Base-by-base conservation (phyloP, 192 early-diverging fungal genomes). In the Spinellus fusiger region DNA sequence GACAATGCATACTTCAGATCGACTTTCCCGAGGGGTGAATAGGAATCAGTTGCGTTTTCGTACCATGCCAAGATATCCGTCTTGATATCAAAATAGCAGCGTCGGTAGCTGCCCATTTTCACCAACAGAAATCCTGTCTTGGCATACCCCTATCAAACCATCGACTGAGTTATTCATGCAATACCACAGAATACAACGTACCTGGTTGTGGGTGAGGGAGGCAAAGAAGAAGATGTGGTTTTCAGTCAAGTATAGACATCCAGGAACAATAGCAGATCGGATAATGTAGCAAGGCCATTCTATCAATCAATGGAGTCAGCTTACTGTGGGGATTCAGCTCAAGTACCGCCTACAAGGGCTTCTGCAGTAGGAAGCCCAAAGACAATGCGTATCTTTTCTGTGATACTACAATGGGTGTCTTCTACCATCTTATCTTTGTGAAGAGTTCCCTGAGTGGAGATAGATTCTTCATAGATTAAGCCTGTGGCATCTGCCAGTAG, bases 211-310 rank as follows among this genome's bases (percentile, higher is more conserved):
- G 16, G 80, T 82, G 8, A 88, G 69, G 9, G 75, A 74, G 40
- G 83, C 83, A 73, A 85, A 87, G 68, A 86, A 88, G 23, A 78
- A 84, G 9, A 88, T 69, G 44, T 87, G 85, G 16, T 74, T 63
- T 29, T 81, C 71, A 0, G 85, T 87, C 51, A 87, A 54, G 54
- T 83, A 88, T 62, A 88, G 64, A 37, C 80, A 75, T 18, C 86
- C 86, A 9, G 79, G 78, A 5, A 88, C 68, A 52, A 87, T 69
- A 0, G 84, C 80, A n/a, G 84, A 81, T 0, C 76, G 73, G 7
- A 87, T 73, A 35, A 88, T 68, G 69, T 80, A 84, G 62, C 86
- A 88, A 22, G 85, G 72, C 70, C 76, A 88, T 38, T 88, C 86
- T 84, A n/a, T 56, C 4, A 61, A 49, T 35, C 4, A 50, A 12